Conservation (phyloP, 805 yeast species). For the Yarrowia alimentaria region DNA sequence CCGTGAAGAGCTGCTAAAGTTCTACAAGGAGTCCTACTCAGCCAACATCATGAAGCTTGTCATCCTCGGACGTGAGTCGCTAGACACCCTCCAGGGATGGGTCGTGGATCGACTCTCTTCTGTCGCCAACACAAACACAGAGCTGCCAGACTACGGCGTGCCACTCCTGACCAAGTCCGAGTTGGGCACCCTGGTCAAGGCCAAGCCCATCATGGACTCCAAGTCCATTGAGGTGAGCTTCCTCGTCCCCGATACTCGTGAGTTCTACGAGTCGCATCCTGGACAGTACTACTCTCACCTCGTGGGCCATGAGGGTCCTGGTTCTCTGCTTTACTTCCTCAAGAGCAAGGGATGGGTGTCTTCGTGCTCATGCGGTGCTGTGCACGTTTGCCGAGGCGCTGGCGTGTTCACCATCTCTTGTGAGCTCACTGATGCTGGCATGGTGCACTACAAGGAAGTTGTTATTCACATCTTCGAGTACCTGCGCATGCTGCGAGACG, state of each 20-base stretch:
- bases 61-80: conserved; percentile 74
- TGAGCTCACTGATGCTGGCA: conserved; percentile 74
- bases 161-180: conserved; percentile 51
- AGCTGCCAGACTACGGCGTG: conserved; percentile 44
- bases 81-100: conserved; percentile 72
- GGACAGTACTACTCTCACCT: conserved; percentile 72
- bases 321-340: conserved; percentile 70
- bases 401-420: conserved; percentile 67
- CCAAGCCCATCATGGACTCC: conserved; percentile 80
- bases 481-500: conserved; percentile 55
- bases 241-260: conserved; percentile 70
- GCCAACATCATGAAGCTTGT: conserved; percentile 87
- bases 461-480: conserved; percentile 66
- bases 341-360: conserved; percentile 78
- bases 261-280: conserved; percentile 67
- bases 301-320: conserved; percentile 89
- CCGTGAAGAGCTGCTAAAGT: conserved; percentile 75
- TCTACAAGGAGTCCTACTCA: conserved; percentile 70
- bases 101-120: conserved; percentile 61
- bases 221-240: conserved; percentile 67
- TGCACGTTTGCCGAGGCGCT: conserved; percentile 55
- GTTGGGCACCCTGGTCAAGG: conserved; percentile 55
- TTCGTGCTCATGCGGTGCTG: conserved; percentile 68
- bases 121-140: conserved; percentile 53
- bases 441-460: conserved; percentile 57